A percentile compares a stretch with the other conserved stretches of the same genome.
Conservation (phyloP, 345 rosid species). For the Populus deltoides region DNA sequence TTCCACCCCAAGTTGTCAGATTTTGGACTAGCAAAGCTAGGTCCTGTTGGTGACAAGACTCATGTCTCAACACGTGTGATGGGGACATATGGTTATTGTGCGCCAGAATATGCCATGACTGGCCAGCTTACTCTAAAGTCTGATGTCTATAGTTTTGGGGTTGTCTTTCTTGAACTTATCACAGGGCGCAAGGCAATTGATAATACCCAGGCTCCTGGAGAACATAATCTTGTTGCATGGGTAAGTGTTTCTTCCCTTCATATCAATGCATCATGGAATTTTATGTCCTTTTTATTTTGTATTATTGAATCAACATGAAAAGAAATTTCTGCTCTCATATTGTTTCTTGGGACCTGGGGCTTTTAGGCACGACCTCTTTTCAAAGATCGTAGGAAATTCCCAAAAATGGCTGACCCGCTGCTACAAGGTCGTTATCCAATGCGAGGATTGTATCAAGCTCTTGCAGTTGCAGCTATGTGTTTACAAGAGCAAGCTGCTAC, state of each 20-base stretch:
- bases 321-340: constrained; percentile 5
- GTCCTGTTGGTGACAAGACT: constrained; percentile 98
- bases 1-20: constrained; percentile 93
- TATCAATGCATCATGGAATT: background rate
- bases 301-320: constrained; percentile 12
- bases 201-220: constrained; percentile 69
- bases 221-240: constrained; percentile 98
- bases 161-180: constrained; percentile 92
- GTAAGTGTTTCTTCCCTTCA: constrained; percentile 36
- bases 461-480: constrained; percentile 98
- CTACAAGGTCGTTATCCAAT: constrained; percentile 89
- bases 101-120: constrained; percentile 99
- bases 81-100: constrained; percentile 99
- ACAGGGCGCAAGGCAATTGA: constrained; percentile 98
- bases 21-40: constrained; percentile 93
- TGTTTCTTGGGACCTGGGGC: constrained; percentile 14
- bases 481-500: constrained; percentile 96
- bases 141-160: constrained; percentile 97
- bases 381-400: constrained; percentile 93
- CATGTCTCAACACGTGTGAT: constrained; percentile 98
- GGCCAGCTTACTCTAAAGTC: constrained; percentile 95
- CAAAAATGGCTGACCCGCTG: constrained; percentile 90
- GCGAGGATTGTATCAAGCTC: constrained; percentile 97
- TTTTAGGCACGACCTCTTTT: constrained; percentile 90
- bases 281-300: background rate